Evolutionary conservation across 2,329 filamentous ascomycete genomes (phyloP), one percentile per base, ranked within the genome.

Genomic region (Claviceps citrina): DNA sequence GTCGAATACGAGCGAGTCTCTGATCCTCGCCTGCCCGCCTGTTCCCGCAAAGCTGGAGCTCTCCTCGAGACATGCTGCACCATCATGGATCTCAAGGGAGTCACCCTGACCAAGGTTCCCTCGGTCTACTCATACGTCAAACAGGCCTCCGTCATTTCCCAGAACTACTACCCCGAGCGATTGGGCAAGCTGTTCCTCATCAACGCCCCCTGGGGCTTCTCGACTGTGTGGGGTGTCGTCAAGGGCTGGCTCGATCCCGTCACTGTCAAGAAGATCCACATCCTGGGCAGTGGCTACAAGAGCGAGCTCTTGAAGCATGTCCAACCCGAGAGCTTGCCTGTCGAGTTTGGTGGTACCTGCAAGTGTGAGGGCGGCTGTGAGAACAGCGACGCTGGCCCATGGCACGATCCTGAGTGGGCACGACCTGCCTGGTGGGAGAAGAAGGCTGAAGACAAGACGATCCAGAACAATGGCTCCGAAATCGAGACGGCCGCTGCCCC

Each of bases 161-260:
- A 96, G 66, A 94, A 96, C 74, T 93, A 96, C 76, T 98, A 98
- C 67, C 91, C 91, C 7, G 91, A 98, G 72, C 84, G 91, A 44
- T 72, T 98, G 44, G 91, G 91, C 55, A 87, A 86, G 65, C 73
- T 98, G 58, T 98, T 94, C 72, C 68, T 98, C 53, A 95, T 98
- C 77, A 98, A 98, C 65, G 84, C 89, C 3, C 86, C 86, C 16
- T 96, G 87, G 87, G 87, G 87, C 20, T 96, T 96, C 71, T 80
- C 80, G 46, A 73, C 73, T 50, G 82, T 86, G 47, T 98, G 91
- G 73, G 71, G 66, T 57, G 72, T 93, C 43, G 75, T 96, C 63
- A 95, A 93, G 73, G 78, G 78, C 49, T 96, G 91, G 76, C 73
- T 98, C 54, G 91, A 98, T 65, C 91, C 91, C 38, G 86, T 98